Evolutionary conservation across 2,329 filamentous ascomycete species (phyloP).

Genomic region (Ophiostoma pallidulum): DNA sequence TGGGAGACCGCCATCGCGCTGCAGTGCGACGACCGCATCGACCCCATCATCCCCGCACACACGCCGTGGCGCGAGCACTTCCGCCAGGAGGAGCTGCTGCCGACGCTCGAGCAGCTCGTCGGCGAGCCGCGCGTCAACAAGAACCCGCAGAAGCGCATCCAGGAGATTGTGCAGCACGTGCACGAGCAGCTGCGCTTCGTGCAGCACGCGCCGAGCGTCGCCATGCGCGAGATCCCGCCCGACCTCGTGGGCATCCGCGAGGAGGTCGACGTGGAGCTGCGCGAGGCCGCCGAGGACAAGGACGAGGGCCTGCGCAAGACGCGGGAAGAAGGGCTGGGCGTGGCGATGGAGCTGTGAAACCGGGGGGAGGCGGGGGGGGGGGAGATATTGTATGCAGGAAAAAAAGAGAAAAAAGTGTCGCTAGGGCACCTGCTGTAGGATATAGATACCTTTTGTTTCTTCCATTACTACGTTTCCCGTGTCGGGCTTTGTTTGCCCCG

Average conservation of each 20-base stretch:
- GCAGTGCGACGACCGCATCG: constrained; percentile 59
- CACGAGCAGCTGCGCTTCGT: constrained; percentile 82
- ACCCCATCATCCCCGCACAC: constrained; percentile 64
- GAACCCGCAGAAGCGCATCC: constrained; percentile 66
- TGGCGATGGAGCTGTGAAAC: constrained; percentile 42
- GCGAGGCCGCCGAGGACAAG: constrained; percentile 53
- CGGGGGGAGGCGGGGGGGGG: not conserved
- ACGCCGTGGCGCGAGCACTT: constrained; percentile 86
- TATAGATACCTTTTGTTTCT: too few relatives aligned
- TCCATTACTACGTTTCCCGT: too few relatives aligned
- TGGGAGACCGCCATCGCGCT: constrained; percentile 92
- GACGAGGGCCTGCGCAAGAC: constrained; percentile 43
- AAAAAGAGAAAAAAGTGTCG: too few relatives aligned
- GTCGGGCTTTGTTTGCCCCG: too few relatives aligned
- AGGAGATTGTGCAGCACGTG: constrained; percentile 67
- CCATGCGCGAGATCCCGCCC: constrained; percentile 70
- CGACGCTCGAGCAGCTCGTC: constrained; percentile 64
- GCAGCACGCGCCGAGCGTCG: constrained; percentile 74
- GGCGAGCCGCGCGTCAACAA: constrained; percentile 65
- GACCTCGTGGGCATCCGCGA: constrained; percentile 61
- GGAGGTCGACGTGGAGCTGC: constrained; percentile 57
- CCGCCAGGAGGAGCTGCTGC: constrained; percentile 77
- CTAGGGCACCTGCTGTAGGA: too few relatives aligned
- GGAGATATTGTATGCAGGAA: too few relatives aligned
- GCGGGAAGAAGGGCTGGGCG: constrained; percentile 48